Conservation (phyloP, 805 yeast genomes). For the Zygotorulaspora florentina region DNA sequence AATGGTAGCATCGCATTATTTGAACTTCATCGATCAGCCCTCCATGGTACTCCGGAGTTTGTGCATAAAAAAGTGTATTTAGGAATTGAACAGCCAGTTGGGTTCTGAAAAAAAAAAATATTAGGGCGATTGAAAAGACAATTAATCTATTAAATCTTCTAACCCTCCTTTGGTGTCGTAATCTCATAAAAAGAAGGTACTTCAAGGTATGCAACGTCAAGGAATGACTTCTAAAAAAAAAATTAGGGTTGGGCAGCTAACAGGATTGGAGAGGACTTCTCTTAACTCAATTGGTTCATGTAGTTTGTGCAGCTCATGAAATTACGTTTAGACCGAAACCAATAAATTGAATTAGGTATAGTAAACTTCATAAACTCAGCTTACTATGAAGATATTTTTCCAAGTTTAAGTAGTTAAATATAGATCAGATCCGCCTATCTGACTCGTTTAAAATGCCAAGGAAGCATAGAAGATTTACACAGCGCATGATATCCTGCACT, state of each 20-base stretch:
- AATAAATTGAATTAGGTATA: no score
- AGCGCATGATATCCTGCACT: no score
- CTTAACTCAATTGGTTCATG: background rate
- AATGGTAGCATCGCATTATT: conserved; percentile 29
- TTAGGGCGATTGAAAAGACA: background rate
- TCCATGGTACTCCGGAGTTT: conserved; percentile 24
- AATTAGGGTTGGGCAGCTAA: background rate
- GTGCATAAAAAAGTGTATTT: conserved; percentile 2
- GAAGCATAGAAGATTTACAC: background rate
- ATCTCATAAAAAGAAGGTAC: conserved; percentile 2
- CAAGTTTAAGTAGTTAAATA: background rate
- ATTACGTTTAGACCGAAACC: background rate
- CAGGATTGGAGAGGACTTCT: no score
- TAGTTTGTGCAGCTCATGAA: background rate
- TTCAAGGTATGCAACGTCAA: background rate
- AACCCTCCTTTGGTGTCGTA: conserved; percentile 8
- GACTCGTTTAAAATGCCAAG: background rate
- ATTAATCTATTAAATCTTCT: conserved; percentile 4
- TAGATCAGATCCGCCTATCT: background rate
- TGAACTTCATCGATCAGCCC: conserved; percentile 33
- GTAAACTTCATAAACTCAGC: no score
- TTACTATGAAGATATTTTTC: background rate
- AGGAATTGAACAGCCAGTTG: conserved; percentile 2
- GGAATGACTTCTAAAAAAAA: background rate
- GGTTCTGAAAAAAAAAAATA: conserved; percentile 1